Evolutionary conservation across 129 eudicot genomes (phyloP).

Genomic region (Pulicaria dysenterica): DNA sequence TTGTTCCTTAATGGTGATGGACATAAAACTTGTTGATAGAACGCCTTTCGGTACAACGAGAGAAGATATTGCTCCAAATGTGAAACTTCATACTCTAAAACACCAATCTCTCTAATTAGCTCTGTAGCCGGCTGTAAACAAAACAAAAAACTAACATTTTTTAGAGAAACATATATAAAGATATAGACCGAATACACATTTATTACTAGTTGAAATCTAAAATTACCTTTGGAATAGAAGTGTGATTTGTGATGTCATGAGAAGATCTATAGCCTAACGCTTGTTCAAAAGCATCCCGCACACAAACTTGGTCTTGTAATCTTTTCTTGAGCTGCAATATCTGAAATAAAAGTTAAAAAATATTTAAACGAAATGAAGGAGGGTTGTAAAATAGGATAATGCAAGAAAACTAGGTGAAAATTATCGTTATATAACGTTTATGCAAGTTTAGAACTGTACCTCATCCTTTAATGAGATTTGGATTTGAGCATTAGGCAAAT

Average conservation of each 20-base stretch:
- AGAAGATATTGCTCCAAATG: constrained; percentile 91
- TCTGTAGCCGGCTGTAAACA: constrained; percentile 77
- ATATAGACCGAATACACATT: background rate
- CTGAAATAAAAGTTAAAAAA: constrained; percentile 34
- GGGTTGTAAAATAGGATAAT: background rate
- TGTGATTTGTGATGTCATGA: constrained; percentile 38
- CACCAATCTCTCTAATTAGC: constrained; percentile 74
- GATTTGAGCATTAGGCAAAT: constrained; percentile 42
- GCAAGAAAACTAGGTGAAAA: background rate
- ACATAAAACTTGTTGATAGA: constrained; percentile 61
- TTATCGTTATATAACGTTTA: background rate
- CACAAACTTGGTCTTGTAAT: constrained; percentile 66
- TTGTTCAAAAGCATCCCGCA: constrained; percentile 74
- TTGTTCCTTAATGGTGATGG: constrained; percentile 53
- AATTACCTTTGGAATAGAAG: constrained; percentile 69
- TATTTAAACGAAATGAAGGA: background rate
- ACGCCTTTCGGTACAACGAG: constrained; percentile 74
- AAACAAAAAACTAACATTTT: background rate
- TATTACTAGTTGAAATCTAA: background rate
- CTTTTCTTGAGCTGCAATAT: constrained; percentile 80
- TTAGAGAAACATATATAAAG: background rate
- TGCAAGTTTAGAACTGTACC: constrained; percentile 41
- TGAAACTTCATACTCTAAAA: constrained; percentile 74
- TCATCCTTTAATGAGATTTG: constrained; percentile 73
- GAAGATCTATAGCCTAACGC: constrained; percentile 61